Evolutionary conservation across 352 stramenopile species (phyloP).

Genomic region (Achlya hypogyna): DNA sequence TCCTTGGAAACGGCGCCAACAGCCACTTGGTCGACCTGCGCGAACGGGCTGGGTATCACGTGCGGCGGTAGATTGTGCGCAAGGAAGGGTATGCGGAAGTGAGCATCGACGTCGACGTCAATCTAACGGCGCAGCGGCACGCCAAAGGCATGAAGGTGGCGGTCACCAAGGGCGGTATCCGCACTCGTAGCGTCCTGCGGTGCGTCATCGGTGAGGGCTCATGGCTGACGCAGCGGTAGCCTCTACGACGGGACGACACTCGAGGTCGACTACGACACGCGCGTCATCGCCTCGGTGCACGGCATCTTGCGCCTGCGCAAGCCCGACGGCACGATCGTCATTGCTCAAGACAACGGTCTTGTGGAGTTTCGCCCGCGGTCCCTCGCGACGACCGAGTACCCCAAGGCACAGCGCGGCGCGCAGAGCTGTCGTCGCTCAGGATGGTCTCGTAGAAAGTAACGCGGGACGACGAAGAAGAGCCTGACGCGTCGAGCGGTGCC

Average conservation of each 20-base stretch:
- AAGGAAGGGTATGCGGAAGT: conserved; percentile 49
- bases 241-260: conserved; percentile 47
- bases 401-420: neutral
- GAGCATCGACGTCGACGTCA: conserved; percentile 60
- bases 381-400: neutral
- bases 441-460: neutral
- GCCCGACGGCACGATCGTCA: conserved; percentile 32
- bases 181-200: conserved; percentile 37
- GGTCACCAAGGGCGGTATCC: conserved; percentile 61
- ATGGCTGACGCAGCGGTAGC: neutral
- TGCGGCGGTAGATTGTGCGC: conserved; percentile 27
- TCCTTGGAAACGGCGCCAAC: conserved; percentile 35
- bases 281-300: conserved; percentile 65
- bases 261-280: conserved; percentile 65
- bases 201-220: neutral
- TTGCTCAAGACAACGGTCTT: conserved; percentile 62
- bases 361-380: conserved; percentile 38
- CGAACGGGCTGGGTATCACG: neutral
- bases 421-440: neutral
- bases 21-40: conserved; percentile 29
- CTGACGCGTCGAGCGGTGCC: conserved; percentile 55
- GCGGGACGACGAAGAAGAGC: conserved; percentile 28
- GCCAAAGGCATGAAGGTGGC: conserved; percentile 45
- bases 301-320: conserved; percentile 45
- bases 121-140: conserved; percentile 45